A percentile compares a stretch with the other conserved stretches of the same genome.
phyloP scores from a whole-genome alignment of 768 basidiomycete genomes.

The Leccinum disarticulatum region DNA sequence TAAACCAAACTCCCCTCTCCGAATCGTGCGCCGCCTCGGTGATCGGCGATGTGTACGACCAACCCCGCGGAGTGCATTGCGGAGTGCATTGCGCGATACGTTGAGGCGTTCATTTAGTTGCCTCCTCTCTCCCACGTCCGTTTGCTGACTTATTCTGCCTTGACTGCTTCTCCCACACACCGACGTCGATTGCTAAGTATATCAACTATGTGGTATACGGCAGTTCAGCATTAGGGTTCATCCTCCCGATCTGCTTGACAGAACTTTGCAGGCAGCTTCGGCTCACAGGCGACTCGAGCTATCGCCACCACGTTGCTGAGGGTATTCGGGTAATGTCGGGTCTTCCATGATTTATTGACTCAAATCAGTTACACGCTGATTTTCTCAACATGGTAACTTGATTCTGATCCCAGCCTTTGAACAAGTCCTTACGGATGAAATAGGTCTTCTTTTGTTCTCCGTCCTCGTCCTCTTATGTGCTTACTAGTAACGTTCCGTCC shows the following conservation, averaged over 20 bases:
- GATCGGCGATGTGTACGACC: no score
- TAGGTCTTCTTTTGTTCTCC: slow-evolving; percentile 86
- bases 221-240: slow-evolving; percentile 35
- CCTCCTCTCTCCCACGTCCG: no score
- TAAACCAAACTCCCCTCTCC: no score
- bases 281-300: slow-evolving; percentile 60
- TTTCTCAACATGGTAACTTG: slow-evolving; percentile 72
- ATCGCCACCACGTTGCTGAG: slow-evolving; percentile 68
- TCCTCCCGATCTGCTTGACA: slow-evolving; percentile 34
- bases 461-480: slow-evolving; percentile 45
- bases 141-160: no score
- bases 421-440: slow-evolving; percentile 7
- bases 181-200: slow-evolving; percentile 51
- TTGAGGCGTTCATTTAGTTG: no score
- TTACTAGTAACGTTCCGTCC: slow-evolving; percentile 67
- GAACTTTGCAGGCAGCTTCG: slow-evolving; percentile 83
- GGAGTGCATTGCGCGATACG: no score
- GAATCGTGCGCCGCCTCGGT: no score
- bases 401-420: slow-evolving; percentile 17
- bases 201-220: slow-evolving; percentile 43
- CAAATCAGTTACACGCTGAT: slow-evolving; percentile 44
- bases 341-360: slow-evolving; percentile 70
- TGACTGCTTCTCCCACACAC: no score
- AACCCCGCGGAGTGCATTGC: no score
- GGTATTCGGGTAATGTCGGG: slow-evolving; percentile 77